Conservation (phyloP, 1,284 basidiomycete genomes). For the Bjerkandera adusta region DNA sequence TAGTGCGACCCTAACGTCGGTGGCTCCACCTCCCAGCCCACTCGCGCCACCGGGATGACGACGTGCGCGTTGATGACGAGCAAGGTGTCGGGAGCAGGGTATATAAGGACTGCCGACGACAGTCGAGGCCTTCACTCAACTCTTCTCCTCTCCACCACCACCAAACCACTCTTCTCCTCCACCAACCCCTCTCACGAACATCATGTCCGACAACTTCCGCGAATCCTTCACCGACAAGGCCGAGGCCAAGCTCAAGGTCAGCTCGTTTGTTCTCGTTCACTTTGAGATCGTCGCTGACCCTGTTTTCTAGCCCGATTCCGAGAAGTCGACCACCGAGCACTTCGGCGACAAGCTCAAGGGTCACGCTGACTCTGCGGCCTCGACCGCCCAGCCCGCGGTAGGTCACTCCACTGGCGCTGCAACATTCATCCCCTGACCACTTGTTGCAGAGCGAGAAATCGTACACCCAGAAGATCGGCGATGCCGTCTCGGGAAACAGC, state of each 20-base stretch:
- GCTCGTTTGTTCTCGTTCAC: neutral
- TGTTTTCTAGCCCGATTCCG: slow-evolving; percentile 29
- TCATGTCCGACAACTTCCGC: slow-evolving; percentile 39
- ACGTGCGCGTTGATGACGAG: neutral
- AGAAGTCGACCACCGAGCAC: slow-evolving; percentile 37
- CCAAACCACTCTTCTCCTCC: slow-evolving; percentile 3
- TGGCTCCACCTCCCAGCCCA: neutral
- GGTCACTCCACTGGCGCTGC: neutral
- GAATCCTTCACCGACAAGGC: slow-evolving; percentile 44
- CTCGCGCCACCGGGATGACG: slow-evolving; percentile 1
- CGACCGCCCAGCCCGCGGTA: slow-evolving; percentile 36
- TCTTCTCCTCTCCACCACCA: neutral
- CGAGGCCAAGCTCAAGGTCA: slow-evolving; percentile 34
- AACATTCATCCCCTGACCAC: slow-evolving; percentile 3
- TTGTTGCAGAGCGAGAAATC: slow-evolving; percentile 42
- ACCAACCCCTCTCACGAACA: slow-evolving; percentile 14
- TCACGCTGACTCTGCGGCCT: slow-evolving; percentile 30
- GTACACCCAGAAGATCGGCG: slow-evolving; percentile 49
- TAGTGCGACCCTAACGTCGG: neutral
- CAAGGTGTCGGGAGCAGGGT: neutral
- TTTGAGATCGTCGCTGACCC: neutral
- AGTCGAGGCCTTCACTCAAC: neutral
- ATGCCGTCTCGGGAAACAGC: slow-evolving; percentile 47
- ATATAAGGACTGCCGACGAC: neutral
- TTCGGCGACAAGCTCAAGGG: slow-evolving; percentile 35